Percentiles rank a stretch among this genome's conserved stretches.
Evolutionary conservation across 2,329 filamentous ascomycete genomes (phyloP).

Genomic region (Sarocladium strictum): DNA sequence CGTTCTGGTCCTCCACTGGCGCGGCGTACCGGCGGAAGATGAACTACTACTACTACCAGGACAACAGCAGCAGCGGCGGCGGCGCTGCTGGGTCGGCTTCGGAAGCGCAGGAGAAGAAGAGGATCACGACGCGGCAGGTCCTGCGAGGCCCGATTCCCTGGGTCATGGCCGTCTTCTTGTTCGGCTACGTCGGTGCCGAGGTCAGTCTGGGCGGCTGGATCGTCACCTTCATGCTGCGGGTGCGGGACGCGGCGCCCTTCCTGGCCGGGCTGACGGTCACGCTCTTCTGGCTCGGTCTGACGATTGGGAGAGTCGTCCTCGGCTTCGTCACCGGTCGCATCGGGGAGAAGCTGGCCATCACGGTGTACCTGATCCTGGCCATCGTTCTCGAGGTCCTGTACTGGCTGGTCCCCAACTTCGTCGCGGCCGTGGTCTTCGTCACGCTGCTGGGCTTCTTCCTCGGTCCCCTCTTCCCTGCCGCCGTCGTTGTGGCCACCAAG

Average conservation of each 20-base stretch:
- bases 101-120: slow-evolving; percentile 25
- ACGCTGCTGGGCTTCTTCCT: slow-evolving; percentile 72
- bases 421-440: slow-evolving; percentile 67
- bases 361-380: slow-evolving; percentile 56
- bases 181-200: slow-evolving; percentile 75
- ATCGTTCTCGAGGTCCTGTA: slow-evolving; percentile 67
- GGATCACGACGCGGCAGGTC: slow-evolving; percentile 38
- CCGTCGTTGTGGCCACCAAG: slow-evolving; percentile 64
- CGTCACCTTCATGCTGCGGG: slow-evolving; percentile 74
- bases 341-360: slow-evolving; percentile 61
- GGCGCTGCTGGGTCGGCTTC: slow-evolving; percentile 14
- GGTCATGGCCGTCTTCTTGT: slow-evolving; percentile 67
- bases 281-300: slow-evolving; percentile 80
- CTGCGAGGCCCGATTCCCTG: slow-evolving; percentile 56
- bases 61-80: not conserved
- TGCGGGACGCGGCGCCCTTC: slow-evolving; percentile 63
- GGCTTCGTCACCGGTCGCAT: slow-evolving; percentile 70
- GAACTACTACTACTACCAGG: slow-evolving; percentile 15
- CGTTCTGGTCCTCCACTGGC: slow-evolving; percentile 61
- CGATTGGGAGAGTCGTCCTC: slow-evolving; percentile 63
- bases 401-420: slow-evolving; percentile 75
- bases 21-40: slow-evolving; percentile 40
- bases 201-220: slow-evolving; percentile 74
- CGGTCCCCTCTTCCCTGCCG: slow-evolving; percentile 70
- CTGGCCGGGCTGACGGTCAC: slow-evolving; percentile 70